A percentile compares a stretch with the other conserved stretches of the same genome.
Evolutionary conservation across 2,329 filamentous ascomycete genomes (phyloP).

Genomic region (Botrytis porri): DNA sequence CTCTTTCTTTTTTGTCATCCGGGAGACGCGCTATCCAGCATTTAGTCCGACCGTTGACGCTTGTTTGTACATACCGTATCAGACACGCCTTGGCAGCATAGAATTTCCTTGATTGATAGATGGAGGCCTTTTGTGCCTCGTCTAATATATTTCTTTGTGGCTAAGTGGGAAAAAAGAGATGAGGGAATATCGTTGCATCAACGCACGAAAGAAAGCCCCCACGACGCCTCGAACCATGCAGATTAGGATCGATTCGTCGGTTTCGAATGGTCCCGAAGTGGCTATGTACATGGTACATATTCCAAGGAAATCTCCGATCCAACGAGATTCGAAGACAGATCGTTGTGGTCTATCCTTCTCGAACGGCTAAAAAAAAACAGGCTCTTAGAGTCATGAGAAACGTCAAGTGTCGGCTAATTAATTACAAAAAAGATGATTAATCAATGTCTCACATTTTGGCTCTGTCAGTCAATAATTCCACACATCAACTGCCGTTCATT

Average conservation of each 20-base stretch:
- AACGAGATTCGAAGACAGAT: background rate
- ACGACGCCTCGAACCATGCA: background rate
- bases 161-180: background rate
- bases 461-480: background rate
- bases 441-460: background rate
- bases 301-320: background rate
- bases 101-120: background rate
- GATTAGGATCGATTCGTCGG: background rate
- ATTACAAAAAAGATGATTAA: background rate
- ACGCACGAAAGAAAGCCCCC: background rate
- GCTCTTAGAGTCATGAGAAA: background rate
- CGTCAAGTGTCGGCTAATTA: background rate
- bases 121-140: background rate
- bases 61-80: background rate
- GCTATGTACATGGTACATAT: background rate
- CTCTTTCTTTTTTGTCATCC: background rate
- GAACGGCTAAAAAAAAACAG: background rate
- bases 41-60: background rate
- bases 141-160: background rate
- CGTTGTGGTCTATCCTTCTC: background rate
- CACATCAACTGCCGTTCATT: constrained; percentile 1
- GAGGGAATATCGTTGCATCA: constrained; percentile 1
- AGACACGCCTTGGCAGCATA: background rate
- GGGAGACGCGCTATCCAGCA: background rate
- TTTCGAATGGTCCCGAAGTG: background rate